These are phyloP conservation scores for Cercospora nicotianae DNA, from an alignment of 2,329 filamentous ascomycete species.

Conservation along the genomic window DNA sequence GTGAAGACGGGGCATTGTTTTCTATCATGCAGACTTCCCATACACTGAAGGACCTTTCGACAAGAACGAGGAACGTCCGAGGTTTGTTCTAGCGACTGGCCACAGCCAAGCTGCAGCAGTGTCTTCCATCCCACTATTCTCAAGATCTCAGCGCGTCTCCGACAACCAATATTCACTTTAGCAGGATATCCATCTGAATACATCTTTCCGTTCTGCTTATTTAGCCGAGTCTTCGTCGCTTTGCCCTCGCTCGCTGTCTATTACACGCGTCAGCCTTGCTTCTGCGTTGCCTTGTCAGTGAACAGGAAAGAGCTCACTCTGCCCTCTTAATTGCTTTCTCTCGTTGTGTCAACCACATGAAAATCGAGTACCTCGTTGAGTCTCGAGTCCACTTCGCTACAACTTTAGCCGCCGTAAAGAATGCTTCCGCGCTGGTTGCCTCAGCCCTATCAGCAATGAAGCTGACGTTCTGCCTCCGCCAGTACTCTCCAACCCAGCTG, in stretches of 20 bases:
- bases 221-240: not conserved
- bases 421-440: not conserved
- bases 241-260: not conserved
- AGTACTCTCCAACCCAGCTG: not conserved
- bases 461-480: not conserved
- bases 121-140: not conserved
- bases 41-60: no score
- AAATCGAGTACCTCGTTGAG: not conserved
- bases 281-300: not conserved
- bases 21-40: no score
- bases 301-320: not conserved
- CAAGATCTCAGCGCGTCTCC: no score
- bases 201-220: not conserved
- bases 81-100: not conserved
- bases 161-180: not conserved
- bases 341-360: not conserved
- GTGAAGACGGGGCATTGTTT: no score
- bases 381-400: not conserved
- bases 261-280: not conserved
- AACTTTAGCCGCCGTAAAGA: not conserved
- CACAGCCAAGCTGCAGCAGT: not conserved
- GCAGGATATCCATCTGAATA: not conserved
- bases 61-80: no score
- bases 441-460: not conserved
- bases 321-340: not conserved